Base-by-base conservation (phyloP, 495 filamentous ascomycete genomes). In the Cercophora sp. region DNA sequence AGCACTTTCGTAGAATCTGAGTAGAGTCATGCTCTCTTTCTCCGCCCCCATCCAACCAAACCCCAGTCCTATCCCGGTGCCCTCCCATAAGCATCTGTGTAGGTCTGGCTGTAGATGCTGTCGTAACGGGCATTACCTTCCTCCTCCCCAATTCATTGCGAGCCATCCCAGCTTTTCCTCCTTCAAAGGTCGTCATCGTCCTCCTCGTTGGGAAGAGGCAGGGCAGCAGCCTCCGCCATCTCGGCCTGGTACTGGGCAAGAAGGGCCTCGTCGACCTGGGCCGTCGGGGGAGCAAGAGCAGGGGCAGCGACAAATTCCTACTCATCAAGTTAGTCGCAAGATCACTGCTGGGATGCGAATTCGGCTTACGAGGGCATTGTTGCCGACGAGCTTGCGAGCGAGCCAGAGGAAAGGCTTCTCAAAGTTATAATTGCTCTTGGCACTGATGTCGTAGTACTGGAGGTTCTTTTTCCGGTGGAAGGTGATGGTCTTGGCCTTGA, bases 401-500 rank as follows among this genome's bases (percentile, higher is more conserved):
- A 99, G 86, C 94, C 94, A 99, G 56, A 99, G 84, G 88, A 99
- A 99, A 55, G 94, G 94, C 85, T 99, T 99, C 86, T 99, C 94
- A 78, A 99, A 99, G 86, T 99, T 99, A 80, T 99, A 99, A 79
- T 99, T 99, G 62, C 91, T 96, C 83, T 99, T 99, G 71, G 94
- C 94, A 41, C 89, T 96, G 70, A 99, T 99, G 58, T 99, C 94
- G 82, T 99, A 99, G 84, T 99, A 99, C 74, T 99, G 94, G 15
- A 99, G 84, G 78, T 97, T 97, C 86, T 99, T 99, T 85, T 99
- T 99, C 69, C 94, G 91, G 81, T 99, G 94, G 88, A 99, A 99
- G 57, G 94, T 99, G 79, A 99, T 99, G 65, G 93, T 94, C 88
- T 99, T 99, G 62, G 94, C 94, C 84, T 99, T 99, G 65, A 99